These are phyloP conservation scores for Saitoella complicata DNA, from an alignment of 805 yeast species.

Conservation along the genomic window DNA sequence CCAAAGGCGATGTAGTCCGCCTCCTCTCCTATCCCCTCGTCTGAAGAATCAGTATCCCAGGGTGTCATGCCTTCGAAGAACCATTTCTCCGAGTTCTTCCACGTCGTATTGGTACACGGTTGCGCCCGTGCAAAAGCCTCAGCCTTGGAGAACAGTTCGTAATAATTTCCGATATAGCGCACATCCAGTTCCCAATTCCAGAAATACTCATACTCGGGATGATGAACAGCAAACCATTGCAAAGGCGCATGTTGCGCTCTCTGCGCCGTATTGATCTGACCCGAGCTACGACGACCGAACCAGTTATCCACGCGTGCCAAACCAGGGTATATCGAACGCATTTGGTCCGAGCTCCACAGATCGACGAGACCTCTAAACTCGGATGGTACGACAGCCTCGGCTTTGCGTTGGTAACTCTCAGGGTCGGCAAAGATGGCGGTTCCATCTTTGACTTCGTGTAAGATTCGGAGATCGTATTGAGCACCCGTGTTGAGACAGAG, in stretches of 20 bases:
- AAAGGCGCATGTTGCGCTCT: neutral
- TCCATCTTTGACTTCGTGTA: neutral
- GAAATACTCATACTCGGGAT: neutral
- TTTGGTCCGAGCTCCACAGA: neutral
- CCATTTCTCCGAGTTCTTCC: neutral
- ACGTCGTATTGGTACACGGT: neutral
- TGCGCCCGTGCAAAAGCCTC: neutral
- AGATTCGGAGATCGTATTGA: neutral
- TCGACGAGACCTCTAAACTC: neutral
- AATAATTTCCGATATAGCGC: neutral
- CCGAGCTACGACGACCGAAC: too few species aligned
- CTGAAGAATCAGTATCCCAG: neutral
- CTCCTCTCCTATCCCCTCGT: neutral
- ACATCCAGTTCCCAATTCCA: neutral
- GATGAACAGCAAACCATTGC: neutral
- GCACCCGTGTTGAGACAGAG: neutral
- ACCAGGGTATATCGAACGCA: neutral
- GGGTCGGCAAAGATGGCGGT: neutral
- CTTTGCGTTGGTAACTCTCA: neutral
- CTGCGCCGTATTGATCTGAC: neutral
- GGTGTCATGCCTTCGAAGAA: neutral
- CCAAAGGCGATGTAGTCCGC: neutral
- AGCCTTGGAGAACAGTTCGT: neutral
- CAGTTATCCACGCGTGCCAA: neutral
- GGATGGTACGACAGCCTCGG: neutral